A percentile compares a stretch with the other conserved stretches of the same genome.
Conservation (phyloP, 345 rosid species). For the Eucalyptus melliodora region DNA sequence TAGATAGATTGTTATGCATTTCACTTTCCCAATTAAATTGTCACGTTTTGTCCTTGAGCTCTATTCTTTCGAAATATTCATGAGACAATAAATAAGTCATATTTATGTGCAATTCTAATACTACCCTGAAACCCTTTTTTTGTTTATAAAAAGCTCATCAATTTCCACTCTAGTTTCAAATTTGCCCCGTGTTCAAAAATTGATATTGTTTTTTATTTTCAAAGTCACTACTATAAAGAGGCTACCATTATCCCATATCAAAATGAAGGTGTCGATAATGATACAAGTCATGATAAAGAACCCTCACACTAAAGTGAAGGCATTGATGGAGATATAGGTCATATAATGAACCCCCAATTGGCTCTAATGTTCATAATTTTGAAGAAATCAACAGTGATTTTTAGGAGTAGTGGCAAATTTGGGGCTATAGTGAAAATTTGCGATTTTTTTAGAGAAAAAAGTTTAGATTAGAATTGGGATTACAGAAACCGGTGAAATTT, state of each 20-base stretch:
- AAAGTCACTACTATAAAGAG: background rate
- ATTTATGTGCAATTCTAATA: background rate
- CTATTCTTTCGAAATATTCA: rapidly evolving
- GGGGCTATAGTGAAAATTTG: background rate
- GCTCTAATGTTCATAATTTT: background rate
- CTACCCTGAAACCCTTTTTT: background rate
- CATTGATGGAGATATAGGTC: background rate
- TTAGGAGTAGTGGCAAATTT: rapidly evolving
- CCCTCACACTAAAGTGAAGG: too few species aligned
- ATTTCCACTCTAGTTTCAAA: background rate
- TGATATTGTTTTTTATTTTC: background rate
- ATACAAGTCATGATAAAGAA: background rate
- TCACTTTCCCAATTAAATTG: too few species aligned
- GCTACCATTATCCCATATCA: rapidly evolving
- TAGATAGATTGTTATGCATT: background rate
- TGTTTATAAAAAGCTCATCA: background rate
- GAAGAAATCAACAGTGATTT: rapidly evolving
- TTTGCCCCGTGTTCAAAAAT: rapidly evolving
- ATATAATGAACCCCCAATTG: background rate
- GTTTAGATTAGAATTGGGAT: background rate
- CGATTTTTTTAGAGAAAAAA: background rate
- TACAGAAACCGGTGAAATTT: background rate
- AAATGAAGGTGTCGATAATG: background rate
- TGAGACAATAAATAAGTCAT: background rate
- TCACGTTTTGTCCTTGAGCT: background rate